Conservation (phyloP, 2,329 filamentous ascomycete species). For the Aspergillus sp. region DNA sequence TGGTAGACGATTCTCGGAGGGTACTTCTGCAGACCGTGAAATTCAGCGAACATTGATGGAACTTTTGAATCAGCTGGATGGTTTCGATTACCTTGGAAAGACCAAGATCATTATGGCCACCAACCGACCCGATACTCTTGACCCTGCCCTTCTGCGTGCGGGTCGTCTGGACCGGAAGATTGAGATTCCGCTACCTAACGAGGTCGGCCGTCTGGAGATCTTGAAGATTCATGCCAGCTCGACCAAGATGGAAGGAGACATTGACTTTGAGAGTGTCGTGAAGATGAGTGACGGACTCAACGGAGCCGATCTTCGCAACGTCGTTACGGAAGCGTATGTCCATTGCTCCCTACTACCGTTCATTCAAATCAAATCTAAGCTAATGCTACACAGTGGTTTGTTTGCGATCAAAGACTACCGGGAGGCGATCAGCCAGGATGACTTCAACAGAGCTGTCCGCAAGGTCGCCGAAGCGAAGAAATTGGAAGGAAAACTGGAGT, state of each 20-base stretch:
- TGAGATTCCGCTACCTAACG: conserved; percentile 93
- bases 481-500: conserved; percentile 94
- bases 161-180: conserved; percentile 95
- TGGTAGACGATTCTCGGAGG: conserved; percentile 91
- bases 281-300: conserved; percentile 99
- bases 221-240: conserved; percentile 91
- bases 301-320: conserved; percentile 92
- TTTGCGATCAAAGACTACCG: conserved; percentile 98
- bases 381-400: conserved; percentile 58
- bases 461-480: conserved; percentile 99
- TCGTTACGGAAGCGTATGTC: conserved; percentile 94
- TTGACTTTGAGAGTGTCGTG: conserved; percentile 97
- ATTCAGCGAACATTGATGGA: conserved; percentile 99
- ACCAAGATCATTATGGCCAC: conserved; percentile 99
- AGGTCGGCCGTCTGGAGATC: conserved; percentile 92
- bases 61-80: conserved; percentile 94
- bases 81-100: conserved; percentile 98
- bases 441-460: conserved; percentile 98
- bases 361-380: not conserved
- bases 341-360: not conserved
- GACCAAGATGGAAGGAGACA: conserved; percentile 84
- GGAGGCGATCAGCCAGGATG: conserved; percentile 93
- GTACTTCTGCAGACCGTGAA: conserved; percentile 93
- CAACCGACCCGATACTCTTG: conserved; percentile 91
- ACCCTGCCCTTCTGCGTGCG: conserved; percentile 84